Evolutionary conservation across 805 yeast species (phyloP), one percentile per base, ranked within the genome.

Genomic region (Candida pini): DNA sequence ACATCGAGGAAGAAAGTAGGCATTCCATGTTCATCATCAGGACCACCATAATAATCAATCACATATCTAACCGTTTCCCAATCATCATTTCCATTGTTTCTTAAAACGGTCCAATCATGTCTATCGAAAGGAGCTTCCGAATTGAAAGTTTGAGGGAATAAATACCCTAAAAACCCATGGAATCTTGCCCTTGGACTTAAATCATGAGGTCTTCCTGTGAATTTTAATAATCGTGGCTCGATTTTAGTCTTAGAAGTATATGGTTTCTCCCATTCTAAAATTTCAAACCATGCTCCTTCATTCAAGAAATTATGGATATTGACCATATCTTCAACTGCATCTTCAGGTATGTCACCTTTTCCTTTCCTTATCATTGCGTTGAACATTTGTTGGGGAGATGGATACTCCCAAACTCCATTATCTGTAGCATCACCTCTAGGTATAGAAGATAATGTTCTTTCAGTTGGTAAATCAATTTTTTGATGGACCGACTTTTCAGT

Each of bases 301-400:
- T 92, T 92, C 44, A 92, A 62, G 53, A 89, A 92, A 60, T 92
- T 92, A 62, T 92, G 99, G 30, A 92, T 95, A 45, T 82, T 90
- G 18, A 92, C 98, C 99, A 92, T 92, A 30, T 85, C 73, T 48
- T 86, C 96, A 4, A 92, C 97, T 1, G 96, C 96, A 44, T 87
- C 96, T 56, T 89, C 97, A 3, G 90, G 94, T 34, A 90, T 74
- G 31, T 81, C 94, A 29, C 85, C 82, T 52, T 92, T 90, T 15
- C 96, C 96, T 64, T 92, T 92, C 44, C 90, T 77, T 18, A 88
- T 64, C 97, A 92, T 90, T 9, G 99, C 99, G 53, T 90, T 89
- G 46, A 88, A 78, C 99, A 92, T 92, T 58, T 92, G 99, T 62
- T 92, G 98, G 1, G 99, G 98, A 2, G 96, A 86, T 2, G 99